Percentiles rank a stretch among this genome's conserved stretches.
These are phyloP conservation scores for Teunomyces stri DNA, from an alignment of 805 yeast genomes.

Conservation along the genomic window DNA sequence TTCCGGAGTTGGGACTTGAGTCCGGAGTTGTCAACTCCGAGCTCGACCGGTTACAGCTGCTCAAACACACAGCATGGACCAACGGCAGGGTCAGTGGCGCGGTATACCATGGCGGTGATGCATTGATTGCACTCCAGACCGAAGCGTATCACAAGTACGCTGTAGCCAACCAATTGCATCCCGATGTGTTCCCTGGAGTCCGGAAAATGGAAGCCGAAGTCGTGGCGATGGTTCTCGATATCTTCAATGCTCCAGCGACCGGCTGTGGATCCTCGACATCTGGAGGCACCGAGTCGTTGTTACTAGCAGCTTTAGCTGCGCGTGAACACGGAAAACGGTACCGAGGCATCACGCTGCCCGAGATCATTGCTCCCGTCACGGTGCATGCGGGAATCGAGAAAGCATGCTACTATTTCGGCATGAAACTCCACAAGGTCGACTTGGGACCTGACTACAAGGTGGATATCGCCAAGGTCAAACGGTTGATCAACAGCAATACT, in stretches of 20 bases:
- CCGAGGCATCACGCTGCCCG: slow-evolving; percentile 66
- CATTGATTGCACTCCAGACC: slow-evolving; percentile 69
- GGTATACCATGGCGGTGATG: slow-evolving; percentile 93
- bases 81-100: slow-evolving; percentile 90
- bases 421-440: slow-evolving; percentile 78
- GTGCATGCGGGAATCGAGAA: slow-evolving; percentile 95
- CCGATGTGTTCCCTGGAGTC: slow-evolving; percentile 95
- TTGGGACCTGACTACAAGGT: slow-evolving; percentile 67
- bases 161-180: slow-evolving; percentile 93
- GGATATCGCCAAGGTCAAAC: slow-evolving; percentile 57
- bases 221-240: slow-evolving; percentile 79
- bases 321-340: slow-evolving; percentile 64
- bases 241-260: slow-evolving; percentile 72
- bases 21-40: slow-evolving; percentile 46
- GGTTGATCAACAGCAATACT: slow-evolving; percentile 74
- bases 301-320: slow-evolving; percentile 85
- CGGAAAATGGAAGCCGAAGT: slow-evolving; percentile 96
- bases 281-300: slow-evolving; percentile 93
- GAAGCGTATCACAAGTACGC: slow-evolving; percentile 72
- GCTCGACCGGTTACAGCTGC: slow-evolving; percentile 45
- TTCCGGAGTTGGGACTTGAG: slow-evolving; percentile 64
- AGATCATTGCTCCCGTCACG: slow-evolving; percentile 84
- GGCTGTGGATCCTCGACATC: slow-evolving; percentile 75
- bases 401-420: slow-evolving; percentile 87
- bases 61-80: slow-evolving; percentile 78